Percentiles rank a stretch among this genome's conserved stretches.
Conservation (phyloP, 2,329 filamentous ascomycete species). For the Curvularia eragrostidis region DNA sequence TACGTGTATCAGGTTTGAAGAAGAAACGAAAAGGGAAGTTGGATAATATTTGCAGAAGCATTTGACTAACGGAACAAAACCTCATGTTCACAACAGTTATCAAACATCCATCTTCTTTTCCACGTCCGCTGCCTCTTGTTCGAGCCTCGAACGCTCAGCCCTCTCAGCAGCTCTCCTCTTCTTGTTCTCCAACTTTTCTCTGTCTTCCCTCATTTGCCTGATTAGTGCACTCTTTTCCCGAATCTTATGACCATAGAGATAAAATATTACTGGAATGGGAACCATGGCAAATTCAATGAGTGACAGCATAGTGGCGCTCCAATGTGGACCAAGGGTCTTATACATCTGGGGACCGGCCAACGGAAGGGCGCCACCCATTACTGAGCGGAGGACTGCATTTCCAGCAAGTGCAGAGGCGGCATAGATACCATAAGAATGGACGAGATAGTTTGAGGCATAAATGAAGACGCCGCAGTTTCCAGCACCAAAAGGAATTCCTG, state of each 20-base stretch:
- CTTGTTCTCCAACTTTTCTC: conserved; percentile 51
- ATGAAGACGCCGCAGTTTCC: conserved; percentile 83
- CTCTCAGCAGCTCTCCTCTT: conserved; percentile 49
- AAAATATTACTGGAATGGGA: conserved; percentile 82
- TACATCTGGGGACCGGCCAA: conserved; percentile 73
- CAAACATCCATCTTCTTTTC: conserved; percentile 24
- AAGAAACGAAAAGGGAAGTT: background rate
- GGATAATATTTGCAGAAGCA: background rate
- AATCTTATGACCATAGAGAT: conserved; percentile 65
- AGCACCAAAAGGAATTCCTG: conserved; percentile 78
- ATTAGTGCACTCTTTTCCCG: conserved; percentile 63
- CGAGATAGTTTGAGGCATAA: conserved; percentile 81
- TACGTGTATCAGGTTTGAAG: background rate
- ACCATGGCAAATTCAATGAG: conserved; percentile 75
- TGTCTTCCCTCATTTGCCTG: conserved; percentile 53
- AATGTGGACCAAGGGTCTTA: conserved; percentile 70
- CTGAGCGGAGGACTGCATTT: conserved; percentile 75
- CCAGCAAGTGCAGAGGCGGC: conserved; percentile 81
- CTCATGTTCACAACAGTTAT: background rate
- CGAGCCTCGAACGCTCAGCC: conserved; percentile 47
- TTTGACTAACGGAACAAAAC: background rate
- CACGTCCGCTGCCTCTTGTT: conserved; percentile 10
- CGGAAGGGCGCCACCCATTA: conserved; percentile 79
- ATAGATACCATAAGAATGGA: conserved; percentile 80
- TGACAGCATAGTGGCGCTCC: conserved; percentile 79